Evolutionary conservation across 1,284 basidiomycete species (phyloP).

Genomic region (Phellopilus nigrolimitatus): DNA sequence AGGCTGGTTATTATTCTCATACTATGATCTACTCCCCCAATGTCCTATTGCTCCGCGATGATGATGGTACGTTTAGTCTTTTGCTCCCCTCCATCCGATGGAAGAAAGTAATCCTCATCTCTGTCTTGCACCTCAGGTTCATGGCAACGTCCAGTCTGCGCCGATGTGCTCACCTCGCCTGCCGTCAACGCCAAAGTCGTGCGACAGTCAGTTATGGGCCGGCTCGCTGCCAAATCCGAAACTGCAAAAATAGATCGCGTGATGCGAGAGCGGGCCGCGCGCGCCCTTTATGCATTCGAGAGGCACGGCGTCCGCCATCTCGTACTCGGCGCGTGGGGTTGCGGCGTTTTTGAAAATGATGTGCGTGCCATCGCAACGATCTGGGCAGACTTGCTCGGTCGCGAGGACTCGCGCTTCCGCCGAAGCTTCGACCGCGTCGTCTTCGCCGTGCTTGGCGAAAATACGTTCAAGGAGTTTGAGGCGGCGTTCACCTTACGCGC

Average conservation of each 20-base stretch:
- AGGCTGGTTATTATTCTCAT: slow-evolving; percentile 24
- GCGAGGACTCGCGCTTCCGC: slow-evolving; percentile 44
- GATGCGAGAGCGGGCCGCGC: slow-evolving; percentile 67
- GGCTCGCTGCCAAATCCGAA: slow-evolving; percentile 34
- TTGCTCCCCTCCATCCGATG: background rate
- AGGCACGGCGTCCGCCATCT: slow-evolving; percentile 48
- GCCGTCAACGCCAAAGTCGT: slow-evolving; percentile 67
- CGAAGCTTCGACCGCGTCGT: slow-evolving; percentile 55
- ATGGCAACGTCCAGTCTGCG: slow-evolving; percentile 48
- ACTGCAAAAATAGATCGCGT: slow-evolving; percentile 39
- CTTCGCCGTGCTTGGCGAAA: slow-evolving; percentile 56
- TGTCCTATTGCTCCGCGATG: slow-evolving; percentile 22
- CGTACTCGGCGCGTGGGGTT: slow-evolving; percentile 70
- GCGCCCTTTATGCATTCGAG: slow-evolving; percentile 62
- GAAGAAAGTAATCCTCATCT: background rate
- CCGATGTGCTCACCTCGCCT: slow-evolving; percentile 59
- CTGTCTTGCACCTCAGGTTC: background rate
- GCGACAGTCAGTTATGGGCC: slow-evolving; percentile 33
- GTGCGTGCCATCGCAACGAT: slow-evolving; percentile 49
- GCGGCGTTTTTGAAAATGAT: slow-evolving; percentile 64
- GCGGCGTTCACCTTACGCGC: slow-evolving; percentile 30
- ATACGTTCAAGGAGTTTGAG: slow-evolving; percentile 48
- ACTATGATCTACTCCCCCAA: slow-evolving; percentile 25
- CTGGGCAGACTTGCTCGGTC: slow-evolving; percentile 54
- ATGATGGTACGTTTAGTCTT: slow-evolving; percentile 8